Base-by-base conservation (phyloP, 1,139 yeast genomes). In the Kodamaea alishanica region DNA sequence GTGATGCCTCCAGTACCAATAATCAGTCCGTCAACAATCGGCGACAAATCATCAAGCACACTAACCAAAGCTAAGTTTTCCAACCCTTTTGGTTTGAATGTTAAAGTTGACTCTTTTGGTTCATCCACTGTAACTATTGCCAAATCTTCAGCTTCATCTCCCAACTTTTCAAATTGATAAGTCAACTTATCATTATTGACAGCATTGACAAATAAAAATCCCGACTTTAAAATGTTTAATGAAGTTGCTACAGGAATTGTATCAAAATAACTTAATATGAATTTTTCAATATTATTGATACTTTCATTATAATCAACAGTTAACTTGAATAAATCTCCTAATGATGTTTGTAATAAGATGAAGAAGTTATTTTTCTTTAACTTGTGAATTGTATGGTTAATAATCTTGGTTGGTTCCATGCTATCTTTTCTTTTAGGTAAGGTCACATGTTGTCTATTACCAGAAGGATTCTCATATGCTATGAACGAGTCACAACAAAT, bases 281-380 rank as follows among this genome's bases (percentile, higher is more conserved):
- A 54, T 28, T 51, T 47, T 9, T 71, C 65, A n/a, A 86, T 64
- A 2, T 58, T 54, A 30, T 70, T 75, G 30, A 63, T 65, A 31
- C 69, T 73, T 1, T 49, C 49, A 32, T 60, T 56, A 39, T 50
- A 64, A 15, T 65, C 70, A 3, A 85, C 60, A 4, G 79, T 69
- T 6, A 88, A 58, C 53, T 86, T 88, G 62, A 81, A 85, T n/a
- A 88, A 48, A 54, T 88, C 96, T 8, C 97, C 97, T 8, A 62
- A 56, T 31, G 77, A 71, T 11, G 79, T 76, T 54, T 92, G 97
- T 0, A 86, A 49, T 23, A 92, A 58, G n/a, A 83, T 72, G 51
- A 90, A 87, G 50, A 84, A 86, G 9, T 74, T 67, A 26, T 64
- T 64, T 49, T 81, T 82, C 45, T 67, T 68, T 58, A 84, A 61